Conservation (phyloP, 345 rosid species). For the Rhodomyrtus tomentosa region DNA sequence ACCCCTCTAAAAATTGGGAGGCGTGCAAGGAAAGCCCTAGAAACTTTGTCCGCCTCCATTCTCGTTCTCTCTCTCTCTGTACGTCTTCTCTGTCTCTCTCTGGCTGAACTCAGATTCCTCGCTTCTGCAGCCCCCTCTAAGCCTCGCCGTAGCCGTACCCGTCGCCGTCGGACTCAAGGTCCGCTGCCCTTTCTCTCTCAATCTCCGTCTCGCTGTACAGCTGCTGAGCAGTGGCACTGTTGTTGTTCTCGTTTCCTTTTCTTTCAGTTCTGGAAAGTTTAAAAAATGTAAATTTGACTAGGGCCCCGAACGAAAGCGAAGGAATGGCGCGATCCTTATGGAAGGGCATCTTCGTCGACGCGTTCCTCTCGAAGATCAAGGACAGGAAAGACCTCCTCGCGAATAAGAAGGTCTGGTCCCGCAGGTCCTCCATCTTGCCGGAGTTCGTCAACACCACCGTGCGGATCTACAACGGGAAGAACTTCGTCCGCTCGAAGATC, state of each 20-base stretch:
- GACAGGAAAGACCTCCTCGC: slow-evolving; percentile 3
- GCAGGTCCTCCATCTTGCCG: slow-evolving; percentile 15
- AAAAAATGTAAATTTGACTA: not conserved
- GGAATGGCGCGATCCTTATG: not conserved
- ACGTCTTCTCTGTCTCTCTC: not conserved
- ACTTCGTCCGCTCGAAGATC: slow-evolving; percentile 34
- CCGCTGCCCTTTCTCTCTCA: not conserved
- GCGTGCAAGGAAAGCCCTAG: not conserved
- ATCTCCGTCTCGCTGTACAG: not conserved
- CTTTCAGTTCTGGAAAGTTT: not conserved
- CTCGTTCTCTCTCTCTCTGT: not conserved
- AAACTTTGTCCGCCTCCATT: not conserved
- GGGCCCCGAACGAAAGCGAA: not conserved
- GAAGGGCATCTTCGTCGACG: slow-evolving; percentile 23
- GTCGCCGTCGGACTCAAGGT: not conserved
- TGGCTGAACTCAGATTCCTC: not conserved
- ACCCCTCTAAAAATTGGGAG: not conserved
- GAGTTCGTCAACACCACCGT: slow-evolving; percentile 26
- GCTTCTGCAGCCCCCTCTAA: not conserved
- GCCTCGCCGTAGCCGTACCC: not conserved
- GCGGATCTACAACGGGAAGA: slow-evolving; percentile 34
- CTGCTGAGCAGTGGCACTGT: not conserved
- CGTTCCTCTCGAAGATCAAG: slow-evolving; percentile 21
- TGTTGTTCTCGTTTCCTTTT: not conserved
- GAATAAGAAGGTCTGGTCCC: slow-evolving; percentile 31